Evolutionary conservation across 177 flowering plant species (phyloP).

Genomic region (Tripterygium wilfordii): DNA sequence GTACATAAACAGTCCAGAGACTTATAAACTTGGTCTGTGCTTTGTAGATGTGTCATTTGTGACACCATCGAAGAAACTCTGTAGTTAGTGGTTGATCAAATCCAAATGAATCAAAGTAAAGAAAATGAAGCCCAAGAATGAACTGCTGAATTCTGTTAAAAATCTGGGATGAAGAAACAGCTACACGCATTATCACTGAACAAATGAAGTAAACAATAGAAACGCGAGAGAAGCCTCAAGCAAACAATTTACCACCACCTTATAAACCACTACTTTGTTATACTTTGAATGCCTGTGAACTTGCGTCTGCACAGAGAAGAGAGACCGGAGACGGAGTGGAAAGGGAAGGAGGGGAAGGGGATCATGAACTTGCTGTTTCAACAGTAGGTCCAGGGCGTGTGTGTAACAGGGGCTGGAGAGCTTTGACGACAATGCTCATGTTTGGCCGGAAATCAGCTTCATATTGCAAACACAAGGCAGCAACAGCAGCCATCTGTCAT

Average conservation of each 20-base stretch:
- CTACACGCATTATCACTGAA: constrained; percentile 18
- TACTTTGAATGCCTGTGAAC: neutral
- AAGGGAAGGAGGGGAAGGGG: constrained; percentile 8
- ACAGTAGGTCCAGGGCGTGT: constrained; percentile 32
- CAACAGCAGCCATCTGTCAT: constrained; percentile 49
- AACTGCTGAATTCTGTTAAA: too few relatives aligned
- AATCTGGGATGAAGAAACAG: constrained; percentile 1
- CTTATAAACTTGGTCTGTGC: too few relatives aligned
- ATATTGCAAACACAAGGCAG: constrained; percentile 49
- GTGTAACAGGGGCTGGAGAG: constrained; percentile 37
- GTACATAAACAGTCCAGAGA: too few relatives aligned
- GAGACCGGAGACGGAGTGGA: constrained; percentile 2
- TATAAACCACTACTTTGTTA: constrained; percentile 1
- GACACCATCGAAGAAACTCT: too few relatives aligned
- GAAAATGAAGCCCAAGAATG: neutral
- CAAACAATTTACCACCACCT: constrained; percentile 4
- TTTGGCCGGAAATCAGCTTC: constrained; percentile 55
- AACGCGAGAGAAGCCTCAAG: neutral
- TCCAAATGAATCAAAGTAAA: neutral
- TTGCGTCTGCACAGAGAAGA: neutral
- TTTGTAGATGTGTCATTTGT: too few relatives aligned
- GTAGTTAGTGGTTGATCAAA: neutral
- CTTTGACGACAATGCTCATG: constrained; percentile 51
- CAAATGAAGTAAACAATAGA: constrained; percentile 7
- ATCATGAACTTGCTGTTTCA: constrained; percentile 20